Conservation (phyloP, 164 flowering plant genomes). For the Hamamelis virginiana region DNA sequence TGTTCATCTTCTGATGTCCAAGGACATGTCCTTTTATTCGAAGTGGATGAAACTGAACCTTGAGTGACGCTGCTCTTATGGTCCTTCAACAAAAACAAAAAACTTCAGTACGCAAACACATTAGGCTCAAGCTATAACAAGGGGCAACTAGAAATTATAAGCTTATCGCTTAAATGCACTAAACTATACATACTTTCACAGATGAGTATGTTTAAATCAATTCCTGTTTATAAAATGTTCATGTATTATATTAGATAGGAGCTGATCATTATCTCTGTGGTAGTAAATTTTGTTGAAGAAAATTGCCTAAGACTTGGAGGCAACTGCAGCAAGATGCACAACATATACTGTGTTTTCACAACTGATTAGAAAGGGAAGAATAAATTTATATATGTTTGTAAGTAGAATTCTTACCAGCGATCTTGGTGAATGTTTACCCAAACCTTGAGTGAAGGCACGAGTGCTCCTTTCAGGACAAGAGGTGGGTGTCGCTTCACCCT, state of each 20-base stretch:
- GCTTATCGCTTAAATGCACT: neutral
- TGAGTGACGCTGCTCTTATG: slow-evolving; percentile 35
- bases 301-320: too few relatives aligned
- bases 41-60: slow-evolving; percentile 37
- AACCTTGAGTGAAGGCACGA: slow-evolving; percentile 13
- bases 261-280: too few relatives aligned
- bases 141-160: neutral
- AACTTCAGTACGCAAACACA: slow-evolving; percentile 2
- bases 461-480: slow-evolving; percentile 15
- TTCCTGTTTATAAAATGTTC: neutral
- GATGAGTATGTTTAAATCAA: too few relatives aligned
- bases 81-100: slow-evolving; percentile 38
- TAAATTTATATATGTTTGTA: neutral
- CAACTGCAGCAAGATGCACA: neutral
- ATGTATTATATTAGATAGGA: too few relatives aligned
- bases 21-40: slow-evolving; percentile 24
- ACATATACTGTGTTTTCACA: neutral
- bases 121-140: neutral
- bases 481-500: slow-evolving; percentile 3
- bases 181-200: neutral
- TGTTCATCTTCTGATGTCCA: slow-evolving; percentile 19
- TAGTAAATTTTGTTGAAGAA: too few relatives aligned
- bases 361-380: too few relatives aligned
- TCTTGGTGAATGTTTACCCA: slow-evolving; percentile 16
- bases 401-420: slow-evolving; percentile 33